Evolutionary conservation across 2,329 filamentous ascomycete genomes (phyloP), one percentile per base, ranked within the genome.

Genomic region (Penicillium sp.): DNA sequence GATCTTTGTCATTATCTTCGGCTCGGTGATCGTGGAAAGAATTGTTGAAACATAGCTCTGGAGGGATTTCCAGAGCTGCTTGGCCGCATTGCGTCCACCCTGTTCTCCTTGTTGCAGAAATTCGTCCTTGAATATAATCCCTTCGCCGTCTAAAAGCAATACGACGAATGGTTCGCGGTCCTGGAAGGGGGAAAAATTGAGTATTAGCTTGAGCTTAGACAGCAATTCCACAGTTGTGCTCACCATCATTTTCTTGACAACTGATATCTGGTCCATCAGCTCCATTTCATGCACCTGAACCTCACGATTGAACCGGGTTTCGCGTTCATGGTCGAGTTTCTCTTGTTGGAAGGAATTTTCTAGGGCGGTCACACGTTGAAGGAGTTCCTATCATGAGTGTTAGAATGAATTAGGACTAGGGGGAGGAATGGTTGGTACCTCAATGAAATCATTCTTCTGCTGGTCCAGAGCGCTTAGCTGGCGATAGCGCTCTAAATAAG

Each of bases 91-190:
- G 56, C 75, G 78, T 19, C 82, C 82, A 50, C 82, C 82, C 50
- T 74, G 65, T 68, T 81, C 80, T 31, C 80, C 82, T 44, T 75
- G 72, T 46, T 74, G 72, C 45, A 84, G 55, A 50, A 79, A 76
- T 17, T 80, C 73, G 52, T 84, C 78, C 42, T 74, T 71, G 62
- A 85, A 84, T 58, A 84, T 76, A 69, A 82, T 78, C 42, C 77
- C 79, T 60, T 84, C 80, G 38, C 80, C 82, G 61, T 85, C 82
- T 46, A 85, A 74, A 35, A 85, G 71, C 31, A 82, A 73, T 16
- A 82, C 67, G 38, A 84, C 73, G 61, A 81, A 84, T 5, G 81
- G 77, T 68, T 84, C 79, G 50, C 78, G 77, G 49, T 80, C 76
- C 78, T 80, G 61, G 28, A 61, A 43, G 56, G 58, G 26, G 42